Conservation (phyloP, 1,139 yeast species). For the Sugiyamaella neomexicana region DNA sequence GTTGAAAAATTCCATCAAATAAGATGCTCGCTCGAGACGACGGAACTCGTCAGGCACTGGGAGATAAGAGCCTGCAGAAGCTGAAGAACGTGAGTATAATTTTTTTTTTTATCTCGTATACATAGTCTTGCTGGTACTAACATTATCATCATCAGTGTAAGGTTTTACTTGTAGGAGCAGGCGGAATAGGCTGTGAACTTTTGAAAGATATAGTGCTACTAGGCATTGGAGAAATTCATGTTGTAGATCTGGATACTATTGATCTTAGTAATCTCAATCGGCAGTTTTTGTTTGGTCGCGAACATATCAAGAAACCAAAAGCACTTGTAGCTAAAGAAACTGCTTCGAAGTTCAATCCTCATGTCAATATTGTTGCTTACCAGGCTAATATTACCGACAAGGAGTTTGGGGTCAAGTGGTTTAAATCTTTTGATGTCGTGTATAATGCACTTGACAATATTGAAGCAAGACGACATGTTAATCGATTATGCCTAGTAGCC, state of each 20-base stretch:
- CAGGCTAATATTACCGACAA: constrained; percentile 89
- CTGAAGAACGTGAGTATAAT: constrained; percentile 23
- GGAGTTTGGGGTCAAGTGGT: constrained; percentile 76
- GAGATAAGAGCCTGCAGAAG: constrained; percentile 21
- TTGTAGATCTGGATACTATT: constrained; percentile 92
- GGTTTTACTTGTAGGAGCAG: constrained; percentile 92
- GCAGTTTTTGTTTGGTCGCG: constrained; percentile 83
- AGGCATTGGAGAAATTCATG: constrained; percentile 86
- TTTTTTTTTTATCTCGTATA: too few relatives aligned
- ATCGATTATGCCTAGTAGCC: constrained; percentile 73
- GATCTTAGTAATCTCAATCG: constrained; percentile 89
- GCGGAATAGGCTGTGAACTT: constrained; percentile 98
- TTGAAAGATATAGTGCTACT: constrained; percentile 79
- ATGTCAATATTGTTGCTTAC: constrained; percentile 71
- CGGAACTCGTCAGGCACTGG: constrained; percentile 24
- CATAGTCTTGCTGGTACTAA: neutral
- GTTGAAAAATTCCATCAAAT: neutral
- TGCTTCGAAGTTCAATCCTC: constrained; percentile 73
- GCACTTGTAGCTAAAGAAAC: constrained; percentile 78
- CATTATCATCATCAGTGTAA: constrained; percentile 26
- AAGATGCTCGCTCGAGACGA: constrained; percentile 21
- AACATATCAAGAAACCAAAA: constrained; percentile 84
- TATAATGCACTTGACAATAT: constrained; percentile 93
- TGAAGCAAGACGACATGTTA: constrained; percentile 89
- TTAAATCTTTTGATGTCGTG: constrained; percentile 70